Conservation (phyloP, 305 asterid genomes). For the Fraxinus dipetala region DNA sequence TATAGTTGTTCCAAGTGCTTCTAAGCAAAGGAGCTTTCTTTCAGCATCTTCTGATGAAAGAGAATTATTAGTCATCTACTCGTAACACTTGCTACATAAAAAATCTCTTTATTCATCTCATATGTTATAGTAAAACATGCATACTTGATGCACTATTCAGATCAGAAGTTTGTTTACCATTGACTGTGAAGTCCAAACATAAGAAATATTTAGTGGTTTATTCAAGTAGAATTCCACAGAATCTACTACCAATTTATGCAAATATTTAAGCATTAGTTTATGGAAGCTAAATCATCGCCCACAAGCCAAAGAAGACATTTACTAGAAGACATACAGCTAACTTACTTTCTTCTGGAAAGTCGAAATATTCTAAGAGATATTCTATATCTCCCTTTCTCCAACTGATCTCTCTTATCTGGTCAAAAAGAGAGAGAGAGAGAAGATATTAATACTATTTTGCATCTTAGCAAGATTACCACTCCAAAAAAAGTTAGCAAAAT, state of each 20-base stretch:
- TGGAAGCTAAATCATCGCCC: constrained; percentile 8
- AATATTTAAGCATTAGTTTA: constrained; percentile 12
- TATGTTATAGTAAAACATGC: not conserved
- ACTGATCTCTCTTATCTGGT: constrained; percentile 44
- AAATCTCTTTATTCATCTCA: not conserved
- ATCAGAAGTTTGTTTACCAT: not conserved
- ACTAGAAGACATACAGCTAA: constrained; percentile 17
- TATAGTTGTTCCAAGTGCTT: not conserved
- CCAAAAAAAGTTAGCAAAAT: not conserved
- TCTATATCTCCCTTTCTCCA: constrained; percentile 15
- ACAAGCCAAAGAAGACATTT: constrained; percentile 5
- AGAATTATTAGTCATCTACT: not conserved
- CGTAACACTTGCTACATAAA: not conserved
- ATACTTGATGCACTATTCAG: not conserved
- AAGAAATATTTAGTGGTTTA: not conserved
- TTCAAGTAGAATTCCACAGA: not conserved
- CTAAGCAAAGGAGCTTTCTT: not conserved
- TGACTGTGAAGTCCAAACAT: not conserved
- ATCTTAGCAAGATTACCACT: constrained; percentile 2
- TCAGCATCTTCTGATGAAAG: not conserved
- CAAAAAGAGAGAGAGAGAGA: constrained; percentile 19
- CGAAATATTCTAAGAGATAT: constrained; percentile 41
- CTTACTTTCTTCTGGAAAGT: constrained; percentile 76
- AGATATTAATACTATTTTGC: constrained; percentile 22
- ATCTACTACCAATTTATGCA: not conserved